Evolutionary conservation across 1,284 basidiomycete species (phyloP), one percentile per base, ranked within the genome.

Genomic region (Agaricales sp.): DNA sequence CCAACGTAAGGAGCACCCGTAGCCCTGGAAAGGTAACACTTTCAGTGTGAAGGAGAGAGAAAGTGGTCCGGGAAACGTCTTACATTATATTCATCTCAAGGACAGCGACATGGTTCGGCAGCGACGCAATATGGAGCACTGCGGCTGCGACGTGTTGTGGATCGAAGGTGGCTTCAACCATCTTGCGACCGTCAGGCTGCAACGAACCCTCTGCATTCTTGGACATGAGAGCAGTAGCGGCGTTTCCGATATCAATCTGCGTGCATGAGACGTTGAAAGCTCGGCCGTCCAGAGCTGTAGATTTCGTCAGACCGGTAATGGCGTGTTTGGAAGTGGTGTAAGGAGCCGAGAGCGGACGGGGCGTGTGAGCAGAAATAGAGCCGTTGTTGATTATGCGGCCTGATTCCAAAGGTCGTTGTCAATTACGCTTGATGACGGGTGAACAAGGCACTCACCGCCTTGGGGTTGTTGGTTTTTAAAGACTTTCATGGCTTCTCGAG

Each of bases 331-430:
- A 82, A 37, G 78, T 67, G 0, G 86, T 83, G 61, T 92, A 91
- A 0, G 85, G 74, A 3, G 69, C 68, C 0, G 79, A 74, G 56
- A 78, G 65, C 2, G 84, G 86, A 22, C 89, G 74, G 1, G 89
- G 88, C 1, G 78, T 70, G 53, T 83, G 76, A 0, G 87, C 85
- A 0, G 85, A 79, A 50, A 92, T 75, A 35, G 82, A 87, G 4
- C 87, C 87, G 55, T 91, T 90, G 67, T 91, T 92, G 65, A 92
- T 84, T 56, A 92, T 87, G 12, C 85, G 74, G 2, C 80, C 79
- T 80, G 52, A 1, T 25, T 13, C 19, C 16, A 2, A 25, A 16
- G 12, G 30, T 6, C 12, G 18, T 35, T 48, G 38, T n/a, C 0
- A 14, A 24, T 43, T 3, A 43, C 14, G 16, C 21, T 6, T 16